Evolutionary conservation across 2,329 filamentous ascomycete species (phyloP), one percentile per base, ranked within the genome.

Genomic region (Decorospora gaudefroyi): DNA sequence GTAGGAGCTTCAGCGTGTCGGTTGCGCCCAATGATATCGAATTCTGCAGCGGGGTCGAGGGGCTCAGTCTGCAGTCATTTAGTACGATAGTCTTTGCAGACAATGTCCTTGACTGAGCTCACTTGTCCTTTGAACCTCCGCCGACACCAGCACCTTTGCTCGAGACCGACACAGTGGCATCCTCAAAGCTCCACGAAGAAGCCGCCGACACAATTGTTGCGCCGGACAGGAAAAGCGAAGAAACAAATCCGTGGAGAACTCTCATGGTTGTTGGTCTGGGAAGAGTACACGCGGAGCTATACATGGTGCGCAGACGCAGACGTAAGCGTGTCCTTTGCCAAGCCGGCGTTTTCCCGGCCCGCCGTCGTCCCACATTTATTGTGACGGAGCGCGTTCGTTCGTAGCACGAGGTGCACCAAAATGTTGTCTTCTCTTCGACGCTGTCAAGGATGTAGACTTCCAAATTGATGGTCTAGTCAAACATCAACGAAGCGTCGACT

Each of bases 1-100:
- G 75, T 56, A 84, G 74, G 56, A 99, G 75, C 76, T 93, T 96
- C 65, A 97, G 77, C 28, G 84, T 83, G 66, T 95, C 90, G 40
- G 81, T 70, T 40, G 78, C 72, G 51, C 83, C 82, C 51, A 97
- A 76, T 8, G 78, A 71, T 28, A 96, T 68, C 9, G 84, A 73
- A 35, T 82, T 82, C 38, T 81, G 73, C 51, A 91, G 76, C 12
- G 83, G 79, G 6, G 79, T 76, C 51, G 79, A 80, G 16, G 72
- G 62, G 27, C 55, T 66, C 44, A 78, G 54, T 49, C 76, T 77
- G 45, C 4, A 25, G 23, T 21, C n/a, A 13, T 36, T 40, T 10
- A 41, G 44, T 37, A 40, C 7, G n/a, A 13, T 8, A 13, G 11
- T 19, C 23, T 19, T 25, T 29, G 32, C 22, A 47, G 13, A 19